These are phyloP conservation scores for Chalciporus piperatoides DNA, from an alignment of 1,284 basidiomycete species.

Conservation along the genomic window DNA sequence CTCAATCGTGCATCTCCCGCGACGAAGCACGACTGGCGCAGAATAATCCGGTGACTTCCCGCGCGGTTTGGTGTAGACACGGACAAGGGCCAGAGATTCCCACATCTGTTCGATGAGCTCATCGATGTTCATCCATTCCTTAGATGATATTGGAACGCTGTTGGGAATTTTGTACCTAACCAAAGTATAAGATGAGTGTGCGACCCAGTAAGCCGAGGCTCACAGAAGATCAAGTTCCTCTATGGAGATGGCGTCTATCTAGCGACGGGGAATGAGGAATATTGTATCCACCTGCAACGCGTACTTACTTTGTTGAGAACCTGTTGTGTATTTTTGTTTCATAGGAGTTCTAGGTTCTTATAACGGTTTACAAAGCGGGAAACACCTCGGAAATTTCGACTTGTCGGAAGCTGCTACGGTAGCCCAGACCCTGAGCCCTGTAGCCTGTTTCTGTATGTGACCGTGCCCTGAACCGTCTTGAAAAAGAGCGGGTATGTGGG, in stretches of 20 bases:
- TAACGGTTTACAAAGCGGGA: too few relatives aligned
- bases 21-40: conserved; percentile 74
- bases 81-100: conserved; percentile 83
- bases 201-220: conserved; percentile 19
- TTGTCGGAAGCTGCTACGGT: too few relatives aligned
- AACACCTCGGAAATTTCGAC: too few relatives aligned
- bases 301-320: conserved; percentile 69
- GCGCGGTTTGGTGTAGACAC: conserved; percentile 95
- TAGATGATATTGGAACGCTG: conserved; percentile 91
- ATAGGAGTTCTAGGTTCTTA: background rate
- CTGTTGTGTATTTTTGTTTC: conserved; percentile 39
- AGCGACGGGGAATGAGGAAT: conserved; percentile 25
- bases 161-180: conserved; percentile 85
- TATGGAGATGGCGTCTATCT: conserved; percentile 98
- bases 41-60: conserved; percentile 89
- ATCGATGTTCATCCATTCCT: conserved; percentile 96
- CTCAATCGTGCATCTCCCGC: conserved; percentile 75
- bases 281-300: background rate
- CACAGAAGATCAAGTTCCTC: conserved; percentile 96
- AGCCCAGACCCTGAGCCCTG: too few relatives aligned
- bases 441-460: too few relatives aligned
- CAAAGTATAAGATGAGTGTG: conserved; percentile 15
- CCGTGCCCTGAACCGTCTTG: too few relatives aligned
- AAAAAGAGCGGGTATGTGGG: too few relatives aligned
- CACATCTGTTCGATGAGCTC: conserved; percentile 93